A percentile compares a stretch with the other conserved stretches of the same genome.
phyloP scores from a whole-genome alignment of 805 yeast genomes.

The Wickerhamiella spandovensis region DNA sequence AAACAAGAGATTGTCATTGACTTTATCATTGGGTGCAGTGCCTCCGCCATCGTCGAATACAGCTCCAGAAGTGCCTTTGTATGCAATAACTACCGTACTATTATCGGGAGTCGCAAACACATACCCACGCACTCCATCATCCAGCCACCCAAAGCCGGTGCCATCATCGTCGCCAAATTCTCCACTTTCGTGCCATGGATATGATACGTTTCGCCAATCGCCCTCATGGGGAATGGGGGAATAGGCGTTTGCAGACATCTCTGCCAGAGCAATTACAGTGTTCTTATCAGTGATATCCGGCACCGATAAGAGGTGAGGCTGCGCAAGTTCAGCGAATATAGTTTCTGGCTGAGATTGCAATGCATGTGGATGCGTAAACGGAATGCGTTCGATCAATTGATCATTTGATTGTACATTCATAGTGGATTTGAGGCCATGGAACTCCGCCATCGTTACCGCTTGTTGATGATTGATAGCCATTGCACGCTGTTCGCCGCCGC shows the following conservation, averaged over 20 bases:
- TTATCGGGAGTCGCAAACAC: slow-evolving; percentile 54
- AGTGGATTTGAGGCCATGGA: not conserved
- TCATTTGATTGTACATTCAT: not conserved
- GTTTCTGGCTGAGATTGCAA: not conserved
- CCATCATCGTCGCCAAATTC: slow-evolving; percentile 34
- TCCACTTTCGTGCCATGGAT: slow-evolving; percentile 6
- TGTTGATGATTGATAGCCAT: not conserved
- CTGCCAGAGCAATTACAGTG: slow-evolving; percentile 62
- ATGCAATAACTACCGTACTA: slow-evolving; percentile 53
- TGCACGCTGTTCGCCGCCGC: not conserved
- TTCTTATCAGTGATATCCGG: slow-evolving; percentile 69
- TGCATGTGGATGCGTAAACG: not conserved
- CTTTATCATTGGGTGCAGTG: slow-evolving; percentile 67
- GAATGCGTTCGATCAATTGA: not conserved
- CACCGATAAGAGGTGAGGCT: slow-evolving; percentile 25
- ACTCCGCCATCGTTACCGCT: not conserved
- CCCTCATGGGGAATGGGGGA: slow-evolving; percentile 62
- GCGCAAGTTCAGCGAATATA: not conserved
- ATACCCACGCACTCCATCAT: slow-evolving; percentile 79
- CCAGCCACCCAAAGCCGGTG: slow-evolving; percentile 75
- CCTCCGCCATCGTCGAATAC: slow-evolving; percentile 35
- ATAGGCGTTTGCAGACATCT: slow-evolving; percentile 85
- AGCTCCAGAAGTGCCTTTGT: slow-evolving; percentile 88
- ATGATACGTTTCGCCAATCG: slow-evolving; percentile 69
- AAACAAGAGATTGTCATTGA: slow-evolving; percentile 77